Evolutionary conservation across 441 rosid species (phyloP), one percentile per base, ranked within the genome.

Genomic region (Oxalis stricta): DNA sequence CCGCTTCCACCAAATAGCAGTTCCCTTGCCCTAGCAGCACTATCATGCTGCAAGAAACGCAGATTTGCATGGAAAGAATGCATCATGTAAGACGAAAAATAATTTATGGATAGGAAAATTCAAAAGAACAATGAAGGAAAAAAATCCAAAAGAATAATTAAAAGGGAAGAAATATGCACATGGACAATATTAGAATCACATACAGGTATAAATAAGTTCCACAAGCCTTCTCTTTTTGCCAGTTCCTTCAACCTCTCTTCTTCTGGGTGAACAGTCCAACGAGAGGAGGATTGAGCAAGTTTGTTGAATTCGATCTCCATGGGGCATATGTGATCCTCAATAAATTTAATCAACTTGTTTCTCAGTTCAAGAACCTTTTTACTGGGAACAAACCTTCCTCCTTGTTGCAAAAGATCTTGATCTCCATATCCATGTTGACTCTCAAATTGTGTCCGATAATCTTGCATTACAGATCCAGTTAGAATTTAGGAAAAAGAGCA

Each of bases 171-270:
- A 13, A 14, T 11, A 2, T 40, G 46, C 29, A 11, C 46, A 41
- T 20, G 33, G 29, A 53, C 29, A 22, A 46, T 10, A 51, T 51
- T 45, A 1, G 18, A 41, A n/a, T 44, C 7, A 44, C 68, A 43
- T 91, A 91, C 96, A 41, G 99, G 95, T 60, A 86, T 64, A 64
- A 71, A 91, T 46, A 86, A 75, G 71, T 91, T 91, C 99, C 96
- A 86, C 36, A 91, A 43, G 41, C 95, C 93, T 63, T 81, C 80
- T 77, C 64, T 79, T 73, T 73, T 86, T 35, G 99, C 99, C 70
- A 81, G 54, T 40, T 75, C 88, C 66, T 79, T 91, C 53, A 83
- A 55, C 64, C 65, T 80, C 68, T 91, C 96, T 71, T 91, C 99
- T 65, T 72, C 80, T 1, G 95, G 96, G 70, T 86, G 96, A 65